Evolutionary conservation across 495 filamentous ascomycete species (phyloP), one percentile per base, ranked within the genome.

Genomic region (Immersiella caudata): DNA sequence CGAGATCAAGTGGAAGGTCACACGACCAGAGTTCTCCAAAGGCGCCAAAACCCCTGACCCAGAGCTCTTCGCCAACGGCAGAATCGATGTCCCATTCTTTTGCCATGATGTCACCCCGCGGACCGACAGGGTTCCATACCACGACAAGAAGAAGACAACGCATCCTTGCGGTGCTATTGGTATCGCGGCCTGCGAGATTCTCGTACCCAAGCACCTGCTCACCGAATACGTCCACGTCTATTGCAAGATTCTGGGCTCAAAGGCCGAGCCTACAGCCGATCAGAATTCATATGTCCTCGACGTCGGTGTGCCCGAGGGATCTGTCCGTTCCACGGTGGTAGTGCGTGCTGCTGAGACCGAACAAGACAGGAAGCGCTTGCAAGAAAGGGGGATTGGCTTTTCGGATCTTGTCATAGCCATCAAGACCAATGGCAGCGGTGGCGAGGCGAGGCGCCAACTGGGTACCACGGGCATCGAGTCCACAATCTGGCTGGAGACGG

Each of bases 1-100:
- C 21, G 55, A 58, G 55, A 58, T 58, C 55, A 58, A 58, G 55
- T 58, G 55, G 11, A 6, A 22, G 55, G 55, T 58, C 16, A 58
- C 55, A 25, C 55, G 55, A 58, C 55, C 55, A 12, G 55, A 58
- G 55, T 58, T 22, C 55, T 58, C 55, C 55, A 12, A 25, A 22
- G 11, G 21, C 7, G 11, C 55, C 55, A 58, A 58, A 7, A 58
- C 55, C 55, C 55, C 55, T 22, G 55, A 2, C 55, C 21, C 55
- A 25, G 55, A 58, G 55, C 55, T 58, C 55, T 58, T 58, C 55
- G 11, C 55, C 55, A 58, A 58, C 26, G 55, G 55, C 55, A 58
- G 55, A 58, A 58, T 58, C 11, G 55, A 58, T 22, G 55, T 58
- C 55, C 55, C 55, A 22, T 58, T 58, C 55, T 58, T 58, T 22